Percentiles rank a stretch among this genome's conserved stretches.
Evolutionary conservation across 371 early-diverging fungal species (phyloP).

Genomic region (Nematocida sp.): DNA sequence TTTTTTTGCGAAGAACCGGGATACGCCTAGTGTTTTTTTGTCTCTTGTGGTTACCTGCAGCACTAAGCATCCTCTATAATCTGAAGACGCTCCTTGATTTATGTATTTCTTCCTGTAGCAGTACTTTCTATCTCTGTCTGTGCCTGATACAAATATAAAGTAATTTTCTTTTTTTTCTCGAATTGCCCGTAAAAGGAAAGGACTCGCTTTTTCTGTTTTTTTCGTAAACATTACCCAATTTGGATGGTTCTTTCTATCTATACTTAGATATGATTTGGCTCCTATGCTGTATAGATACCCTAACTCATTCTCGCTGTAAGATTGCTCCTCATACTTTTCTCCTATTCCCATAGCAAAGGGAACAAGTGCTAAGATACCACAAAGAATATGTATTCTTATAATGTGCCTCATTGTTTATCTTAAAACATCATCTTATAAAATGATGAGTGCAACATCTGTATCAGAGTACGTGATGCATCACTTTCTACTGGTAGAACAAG

Average conservation of each 20-base stretch:
- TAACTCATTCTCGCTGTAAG: slow-evolving; percentile 7
- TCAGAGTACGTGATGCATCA: too few species aligned
- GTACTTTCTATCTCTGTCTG: slow-evolving; percentile 5
- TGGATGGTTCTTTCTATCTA: background rate
- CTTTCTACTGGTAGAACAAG: too few species aligned
- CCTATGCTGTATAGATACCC: slow-evolving; percentile 33
- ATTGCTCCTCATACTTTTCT: background rate
- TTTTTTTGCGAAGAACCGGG: background rate
- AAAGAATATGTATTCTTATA: background rate
- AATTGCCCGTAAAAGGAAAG: slow-evolving; percentile 3
- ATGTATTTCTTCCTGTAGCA: background rate
- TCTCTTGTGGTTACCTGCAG: background rate
- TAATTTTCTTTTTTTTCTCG: background rate
- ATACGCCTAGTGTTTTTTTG: background rate
- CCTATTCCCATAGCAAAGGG: background rate
- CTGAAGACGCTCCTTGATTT: background rate
- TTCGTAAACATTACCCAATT: background rate
- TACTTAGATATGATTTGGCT: slow-evolving; percentile 6
- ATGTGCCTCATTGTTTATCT: background rate
- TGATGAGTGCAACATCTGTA: background rate
- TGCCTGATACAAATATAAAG: background rate
- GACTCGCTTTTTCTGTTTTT: background rate
- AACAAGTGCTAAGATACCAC: background rate
- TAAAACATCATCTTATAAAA: too few species aligned
- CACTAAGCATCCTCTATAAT: background rate